Percentiles rank a stretch among this genome's conserved stretches.
phyloP scores from a whole-genome alignment of 768 basidiomycete species.

The Tricholomella constricta region DNA sequence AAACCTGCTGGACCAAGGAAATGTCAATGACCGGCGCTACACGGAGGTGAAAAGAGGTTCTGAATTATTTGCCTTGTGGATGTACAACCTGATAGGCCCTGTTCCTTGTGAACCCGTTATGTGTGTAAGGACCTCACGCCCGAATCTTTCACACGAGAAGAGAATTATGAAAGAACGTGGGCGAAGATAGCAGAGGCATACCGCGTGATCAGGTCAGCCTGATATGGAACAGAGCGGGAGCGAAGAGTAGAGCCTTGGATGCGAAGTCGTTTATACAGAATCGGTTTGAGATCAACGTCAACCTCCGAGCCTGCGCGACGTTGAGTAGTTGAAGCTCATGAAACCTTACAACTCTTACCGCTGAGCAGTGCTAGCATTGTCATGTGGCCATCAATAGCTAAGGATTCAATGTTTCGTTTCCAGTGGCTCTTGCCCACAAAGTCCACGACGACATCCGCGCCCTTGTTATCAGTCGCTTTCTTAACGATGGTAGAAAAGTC shows the following conservation, averaged over 20 bases:
- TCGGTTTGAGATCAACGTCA: conserved; percentile 58
- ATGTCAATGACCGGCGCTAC: not conserved
- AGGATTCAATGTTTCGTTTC: conserved; percentile 66
- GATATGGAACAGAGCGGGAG: conserved; percentile 73
- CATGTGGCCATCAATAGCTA: conserved; percentile 78
- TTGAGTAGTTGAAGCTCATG: not conserved
- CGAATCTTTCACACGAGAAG: conserved; percentile 45
- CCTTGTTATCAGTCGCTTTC: conserved; percentile 64
- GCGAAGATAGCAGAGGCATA: conserved; percentile 25
- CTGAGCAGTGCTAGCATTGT: conserved; percentile 65
- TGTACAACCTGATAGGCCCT: conserved; percentile 69
- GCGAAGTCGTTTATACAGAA: conserved; percentile 83
- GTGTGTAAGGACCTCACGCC: conserved; percentile 50
- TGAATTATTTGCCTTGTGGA: conserved; percentile 65
- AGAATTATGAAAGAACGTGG: not conserved
- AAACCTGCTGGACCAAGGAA: conserved; percentile 53
- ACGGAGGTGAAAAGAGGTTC: conserved; percentile 4
- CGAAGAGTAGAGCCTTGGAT: conserved; percentile 90
- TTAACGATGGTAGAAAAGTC: conserved; percentile 79
- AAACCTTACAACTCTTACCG: conserved; percentile 41
- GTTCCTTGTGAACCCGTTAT: conserved; percentile 59
- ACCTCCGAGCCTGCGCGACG: conserved; percentile 49
- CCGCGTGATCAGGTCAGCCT: conserved; percentile 68
- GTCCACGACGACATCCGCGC: conserved; percentile 85
- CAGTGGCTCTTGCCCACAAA: conserved; percentile 80